These are phyloP conservation scores for Glutinoglossum americanum DNA, from an alignment of 495 filamentous ascomycete species.

Conservation along the genomic window DNA sequence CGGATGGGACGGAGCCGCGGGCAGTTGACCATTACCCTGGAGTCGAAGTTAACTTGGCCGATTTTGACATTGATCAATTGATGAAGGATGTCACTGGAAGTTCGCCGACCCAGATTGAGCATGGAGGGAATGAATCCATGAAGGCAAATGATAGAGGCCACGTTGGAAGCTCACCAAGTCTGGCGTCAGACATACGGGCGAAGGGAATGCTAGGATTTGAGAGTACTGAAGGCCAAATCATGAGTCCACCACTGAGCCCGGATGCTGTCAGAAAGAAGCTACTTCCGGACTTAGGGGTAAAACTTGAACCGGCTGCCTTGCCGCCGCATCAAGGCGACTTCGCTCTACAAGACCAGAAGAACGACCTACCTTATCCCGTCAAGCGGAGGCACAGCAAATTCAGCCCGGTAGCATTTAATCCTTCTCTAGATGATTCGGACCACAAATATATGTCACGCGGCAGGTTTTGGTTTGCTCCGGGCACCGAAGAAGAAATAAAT, in stretches of 20 bases:
- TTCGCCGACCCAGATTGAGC: neutral
- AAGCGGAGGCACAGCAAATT: constrained; percentile 21
- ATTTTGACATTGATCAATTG: constrained; percentile 2
- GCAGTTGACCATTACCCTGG: neutral
- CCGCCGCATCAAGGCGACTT: neutral
- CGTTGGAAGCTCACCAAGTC: neutral
- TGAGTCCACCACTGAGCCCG: constrained; percentile 30
- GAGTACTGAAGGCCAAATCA: constrained; percentile 2
- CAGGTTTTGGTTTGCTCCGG: constrained; percentile 24
- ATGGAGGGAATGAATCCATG: neutral
- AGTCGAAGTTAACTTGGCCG: constrained; percentile 1
- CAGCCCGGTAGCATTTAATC: constrained; percentile 26
- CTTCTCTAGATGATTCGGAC: constrained; percentile 23
- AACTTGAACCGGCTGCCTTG: neutral
- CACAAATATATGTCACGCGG: constrained; percentile 29
- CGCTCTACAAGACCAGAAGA: constrained; percentile 7
- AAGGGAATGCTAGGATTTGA: neutral
- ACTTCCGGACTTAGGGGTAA: constrained; percentile 13
- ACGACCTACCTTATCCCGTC: neutral
- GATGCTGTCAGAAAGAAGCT: constrained; percentile 27
- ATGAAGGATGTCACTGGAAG: neutral
- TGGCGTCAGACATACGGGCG: neutral
- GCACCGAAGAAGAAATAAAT: neutral
- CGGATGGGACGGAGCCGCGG: neutral
- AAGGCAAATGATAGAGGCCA: neutral